These are phyloP conservation scores for Ganoderma resinaceum DNA, from an alignment of 1,284 basidiomycete species.

Conservation along the genomic window DNA sequence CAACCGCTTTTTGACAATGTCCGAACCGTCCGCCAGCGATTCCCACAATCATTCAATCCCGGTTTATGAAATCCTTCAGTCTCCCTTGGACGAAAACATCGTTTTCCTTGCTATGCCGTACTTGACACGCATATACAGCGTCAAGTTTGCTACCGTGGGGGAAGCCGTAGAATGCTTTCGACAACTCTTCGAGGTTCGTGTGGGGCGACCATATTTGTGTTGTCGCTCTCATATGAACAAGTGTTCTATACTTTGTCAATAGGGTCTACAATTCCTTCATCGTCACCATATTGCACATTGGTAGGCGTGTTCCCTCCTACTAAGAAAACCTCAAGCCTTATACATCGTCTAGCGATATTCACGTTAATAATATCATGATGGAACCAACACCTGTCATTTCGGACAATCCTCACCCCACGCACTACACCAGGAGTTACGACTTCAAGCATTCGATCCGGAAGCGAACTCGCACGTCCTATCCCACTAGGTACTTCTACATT, in stretches of 20 bases:
- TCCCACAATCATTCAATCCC: slow-evolving; percentile 39
- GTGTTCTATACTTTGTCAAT: too few species aligned
- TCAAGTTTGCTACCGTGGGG: slow-evolving; percentile 34
- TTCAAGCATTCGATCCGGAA: slow-evolving; percentile 13
- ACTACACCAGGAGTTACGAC: not conserved
- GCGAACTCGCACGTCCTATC: too few species aligned
- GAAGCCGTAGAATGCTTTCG: too few species aligned
- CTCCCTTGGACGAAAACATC: slow-evolving; percentile 24
- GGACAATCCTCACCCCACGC: not conserved
- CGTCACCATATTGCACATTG: too few species aligned
- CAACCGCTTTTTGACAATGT: not conserved
- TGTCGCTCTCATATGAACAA: too few species aligned
- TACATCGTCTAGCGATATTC: slow-evolving; percentile 49
- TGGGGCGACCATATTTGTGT: too few species aligned
- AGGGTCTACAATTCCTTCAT: too few species aligned
- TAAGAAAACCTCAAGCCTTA: too few species aligned
- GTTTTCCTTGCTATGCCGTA: slow-evolving; percentile 38
- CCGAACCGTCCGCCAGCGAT: slow-evolving; percentile 24
- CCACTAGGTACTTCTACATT: slow-evolving; percentile 41
- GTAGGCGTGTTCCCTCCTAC: too few species aligned
- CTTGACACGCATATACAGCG: slow-evolving; percentile 31
- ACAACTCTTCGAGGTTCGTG: slow-evolving; percentile 40
- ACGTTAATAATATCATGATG: slow-evolving; percentile 42
- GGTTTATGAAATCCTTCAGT: slow-evolving; percentile 34
- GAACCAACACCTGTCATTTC: not conserved